These are phyloP conservation scores for Cordyceps javanica DNA, from an alignment of 2,329 filamentous ascomycete genomes.

Conservation along the genomic window DNA sequence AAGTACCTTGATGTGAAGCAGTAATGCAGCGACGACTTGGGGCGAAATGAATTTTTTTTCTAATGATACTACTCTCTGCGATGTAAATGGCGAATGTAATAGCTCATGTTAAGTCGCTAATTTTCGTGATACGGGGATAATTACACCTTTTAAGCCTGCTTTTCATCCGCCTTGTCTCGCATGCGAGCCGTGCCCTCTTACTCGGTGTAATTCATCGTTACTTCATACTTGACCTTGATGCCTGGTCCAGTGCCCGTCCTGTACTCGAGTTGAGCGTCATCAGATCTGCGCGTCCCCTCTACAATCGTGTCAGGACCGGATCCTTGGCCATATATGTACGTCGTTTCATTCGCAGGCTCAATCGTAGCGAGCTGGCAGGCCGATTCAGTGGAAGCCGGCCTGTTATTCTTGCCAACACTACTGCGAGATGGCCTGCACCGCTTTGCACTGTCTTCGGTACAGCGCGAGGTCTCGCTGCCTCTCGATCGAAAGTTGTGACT, in stretches of 20 bases:
- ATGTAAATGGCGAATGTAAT: not conserved
- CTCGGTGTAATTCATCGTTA: not conserved
- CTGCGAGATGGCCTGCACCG: not conserved
- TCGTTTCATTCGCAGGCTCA: not conserved
- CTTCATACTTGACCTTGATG: conserved; percentile 3
- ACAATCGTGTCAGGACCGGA: not conserved
- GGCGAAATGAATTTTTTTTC: too few relatives aligned
- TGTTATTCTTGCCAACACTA: not conserved
- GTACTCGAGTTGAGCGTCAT: not conserved
- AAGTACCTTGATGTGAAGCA: not conserved
- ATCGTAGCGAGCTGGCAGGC: not conserved
- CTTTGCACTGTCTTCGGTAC: not conserved
- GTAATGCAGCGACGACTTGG: not conserved
- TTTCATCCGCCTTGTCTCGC: not conserved
- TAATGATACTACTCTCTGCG: too few relatives aligned
- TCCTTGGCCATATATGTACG: not conserved
- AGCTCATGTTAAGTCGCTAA: not conserved
- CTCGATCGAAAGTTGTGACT: conserved; percentile 1
- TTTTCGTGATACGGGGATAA: not conserved
- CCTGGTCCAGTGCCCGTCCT: not conserved
- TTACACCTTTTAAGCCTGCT: not conserved
- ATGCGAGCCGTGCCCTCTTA: not conserved
- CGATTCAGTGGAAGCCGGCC: not conserved
- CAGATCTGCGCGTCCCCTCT: not conserved
- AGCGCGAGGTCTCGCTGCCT: not conserved